These are phyloP conservation scores for Lantana camara DNA, from an alignment of 257 asterid genomes.

Conservation along the genomic window DNA sequence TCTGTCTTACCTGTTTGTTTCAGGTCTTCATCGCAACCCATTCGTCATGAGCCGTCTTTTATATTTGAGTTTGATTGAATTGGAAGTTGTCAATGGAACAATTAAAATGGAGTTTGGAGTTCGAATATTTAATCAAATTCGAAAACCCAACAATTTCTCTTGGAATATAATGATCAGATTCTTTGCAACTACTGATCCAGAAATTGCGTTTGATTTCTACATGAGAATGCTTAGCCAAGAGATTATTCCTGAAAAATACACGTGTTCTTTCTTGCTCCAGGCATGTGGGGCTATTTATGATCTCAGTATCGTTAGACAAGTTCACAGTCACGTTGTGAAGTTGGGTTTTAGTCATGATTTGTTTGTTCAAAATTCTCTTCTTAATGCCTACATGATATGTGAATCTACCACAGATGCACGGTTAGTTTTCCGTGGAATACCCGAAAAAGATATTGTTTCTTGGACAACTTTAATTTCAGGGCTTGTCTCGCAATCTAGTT, in stretches of 20 bases:
- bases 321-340: constrained; percentile 36
- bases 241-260: constrained; percentile 42
- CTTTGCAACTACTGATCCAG: constrained; percentile 32
- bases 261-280: constrained; percentile 55
- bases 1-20: constrained; percentile 39
- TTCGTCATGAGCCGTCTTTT: constrained; percentile 53
- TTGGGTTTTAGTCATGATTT: constrained; percentile 23
- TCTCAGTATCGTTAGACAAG: constrained; percentile 31
- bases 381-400: constrained; percentile 24
- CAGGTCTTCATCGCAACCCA: constrained; percentile 53
- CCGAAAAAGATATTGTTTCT: constrained; percentile 49
- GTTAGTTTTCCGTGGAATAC: constrained; percentile 52
- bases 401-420: constrained; percentile 32
- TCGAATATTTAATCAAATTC: constrained; percentile 36
- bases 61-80: constrained; percentile 36
- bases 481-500: constrained; percentile 37
- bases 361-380: constrained; percentile 38
- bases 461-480: constrained; percentile 66
- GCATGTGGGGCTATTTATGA: constrained; percentile 34
- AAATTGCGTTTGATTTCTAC: constrained; percentile 33
- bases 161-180: constrained; percentile 60
- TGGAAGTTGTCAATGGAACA: constrained; percentile 14
- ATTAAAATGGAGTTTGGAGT: constrained; percentile 35
- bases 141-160: constrained; percentile 46
- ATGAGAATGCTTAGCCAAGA: constrained; percentile 33